Base-by-base conservation (phyloP, 257 asterid genomes). In the Dorcoceras hygrometricum region DNA sequence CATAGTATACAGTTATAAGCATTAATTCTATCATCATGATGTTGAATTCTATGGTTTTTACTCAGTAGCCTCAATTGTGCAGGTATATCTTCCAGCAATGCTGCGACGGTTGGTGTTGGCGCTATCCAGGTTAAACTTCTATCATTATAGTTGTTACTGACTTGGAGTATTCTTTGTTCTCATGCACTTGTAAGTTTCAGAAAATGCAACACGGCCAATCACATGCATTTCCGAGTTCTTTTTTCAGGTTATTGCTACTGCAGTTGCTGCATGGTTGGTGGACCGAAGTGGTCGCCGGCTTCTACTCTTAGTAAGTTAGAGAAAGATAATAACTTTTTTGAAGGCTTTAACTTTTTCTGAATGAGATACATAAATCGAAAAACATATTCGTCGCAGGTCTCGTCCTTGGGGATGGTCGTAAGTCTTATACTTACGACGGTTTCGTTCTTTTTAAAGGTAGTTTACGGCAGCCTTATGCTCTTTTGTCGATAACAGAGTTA, bases 281-380 rank as follows among this genome's bases (percentile, higher is more conserved):
- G 98, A 91, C 81, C 89, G 83, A 85, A 75, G 95, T 14, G 98
- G 98, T 39, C 96, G 96, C 54, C 81, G 98, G 80, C 69, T 91
- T 77, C 83, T 89, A 59, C 84, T 91, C 57, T 73, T 79, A 54
- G 96, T 91, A 75, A 87, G 96, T 81, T 67, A 27, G 23, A 63
- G 48, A 53, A 54, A 57, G 29, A 36, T 23, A 23, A 36, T 23
- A 23, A 55, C 18, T 14, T 5, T 43, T 39, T 36, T 73, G 56
- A 8, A 10, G 36, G 43, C 34, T 71, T 25, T 10, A 5, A 48
- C 57, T 55, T 57, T 32, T 67, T 39, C 50, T 5, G 4, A 8
- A 10, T 57, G 19, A 27, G 66, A n/a, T 55, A 66, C 57, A 69
- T 71, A 48, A 71, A 54, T 25, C 58, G 22, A 34, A 66, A 50